These are phyloP conservation scores for Asterophora lycoperdoides DNA, from an alignment of 768 basidiomycete species.

Conservation along the genomic window DNA sequence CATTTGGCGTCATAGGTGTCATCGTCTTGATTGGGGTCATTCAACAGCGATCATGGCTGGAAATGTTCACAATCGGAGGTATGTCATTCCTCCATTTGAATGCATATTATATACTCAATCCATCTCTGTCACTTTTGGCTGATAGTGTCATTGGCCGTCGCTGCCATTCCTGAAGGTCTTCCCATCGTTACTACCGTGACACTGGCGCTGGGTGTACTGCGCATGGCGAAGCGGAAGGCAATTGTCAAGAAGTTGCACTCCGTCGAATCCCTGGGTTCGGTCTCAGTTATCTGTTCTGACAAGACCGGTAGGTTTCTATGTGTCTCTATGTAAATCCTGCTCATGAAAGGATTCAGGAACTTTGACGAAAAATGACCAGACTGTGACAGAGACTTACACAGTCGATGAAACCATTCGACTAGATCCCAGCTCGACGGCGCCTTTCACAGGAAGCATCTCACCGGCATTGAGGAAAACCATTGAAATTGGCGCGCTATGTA, in stretches of 20 bases:
- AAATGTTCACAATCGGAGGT: constrained; percentile 99
- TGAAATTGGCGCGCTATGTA: constrained; percentile 85
- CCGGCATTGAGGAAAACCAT: constrained; percentile 71
- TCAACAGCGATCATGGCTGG: constrained; percentile 85
- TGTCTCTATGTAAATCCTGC: background rate
- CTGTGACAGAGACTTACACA: constrained; percentile 82
- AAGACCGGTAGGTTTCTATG: constrained; percentile 68
- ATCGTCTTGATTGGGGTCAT: constrained; percentile 88
- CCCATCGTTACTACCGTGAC: constrained; percentile 98
- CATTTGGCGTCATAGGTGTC: constrained; percentile 91
- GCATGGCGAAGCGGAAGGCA: constrained; percentile 93
- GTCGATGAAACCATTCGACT: constrained; percentile 78
- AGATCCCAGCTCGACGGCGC: constrained; percentile 45
- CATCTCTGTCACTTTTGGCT: background rate
- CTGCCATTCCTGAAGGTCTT: constrained; percentile 94
- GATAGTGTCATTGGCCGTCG: constrained; percentile 94
- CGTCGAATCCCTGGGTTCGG: constrained; percentile 89
- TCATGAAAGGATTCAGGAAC: constrained; percentile 54
- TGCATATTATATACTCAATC: background rate
- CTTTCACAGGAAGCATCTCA: constrained; percentile 39
- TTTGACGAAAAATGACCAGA: constrained; percentile 94
- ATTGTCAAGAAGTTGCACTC: constrained; percentile 97
- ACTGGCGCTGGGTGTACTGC: constrained; percentile 86
- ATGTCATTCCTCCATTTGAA: constrained; percentile 19
- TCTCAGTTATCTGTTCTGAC: constrained; percentile 97